Evolutionary conservation across 345 rosid genomes (phyloP), one percentile per base, ranked within the genome.

Genomic region (Eucalyptus cloeziana): DNA sequence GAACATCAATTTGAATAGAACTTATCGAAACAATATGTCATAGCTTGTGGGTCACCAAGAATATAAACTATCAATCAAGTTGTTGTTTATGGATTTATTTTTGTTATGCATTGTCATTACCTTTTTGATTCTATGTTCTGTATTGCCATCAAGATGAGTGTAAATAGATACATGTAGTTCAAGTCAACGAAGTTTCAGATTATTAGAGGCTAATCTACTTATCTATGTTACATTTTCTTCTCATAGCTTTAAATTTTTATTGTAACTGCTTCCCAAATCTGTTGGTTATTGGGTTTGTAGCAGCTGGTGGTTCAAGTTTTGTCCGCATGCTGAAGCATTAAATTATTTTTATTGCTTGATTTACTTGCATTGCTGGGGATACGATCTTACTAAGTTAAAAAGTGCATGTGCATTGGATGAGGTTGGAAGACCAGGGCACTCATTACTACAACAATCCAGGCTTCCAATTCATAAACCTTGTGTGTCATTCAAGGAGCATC

Each of bases 381-480:
- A 33, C 44, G 7, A 9, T 60, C 31, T 79, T 21, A 64, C 27
- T 62, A 52, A 88, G 56, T 27, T 87, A 54, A 89, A 88, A 16
- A 71, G 49, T 4, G 81, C 87, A 93, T 93, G 86, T 50, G 54
- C 24, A 89, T 81, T 44, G 81, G 89, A 58, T 81, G 89, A 86
- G 86, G 88, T 27, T 40, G 87, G 85, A 89, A 91, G 89, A 87
- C 56, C 88, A 22, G 89, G 90, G 49, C 40, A 49, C 85, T 76
- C 88, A 62, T 88, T 86, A 58, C 90, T 31, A 25, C 92, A 88
- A 85, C 91, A 93, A 83, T 86, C 91, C 81, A 49, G 87, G 54
- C 86, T 40, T 83, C 87, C 92, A 88, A 89, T 86, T 7, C 89
- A 88, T 86, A 90, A 86, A 85, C 90, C 95, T 89, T 88, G 87